Evolutionary conservation across 2,329 filamentous ascomycete species (phyloP), one percentile per base, ranked within the genome.

Genomic region (Nothomitra cinnamomea): DNA sequence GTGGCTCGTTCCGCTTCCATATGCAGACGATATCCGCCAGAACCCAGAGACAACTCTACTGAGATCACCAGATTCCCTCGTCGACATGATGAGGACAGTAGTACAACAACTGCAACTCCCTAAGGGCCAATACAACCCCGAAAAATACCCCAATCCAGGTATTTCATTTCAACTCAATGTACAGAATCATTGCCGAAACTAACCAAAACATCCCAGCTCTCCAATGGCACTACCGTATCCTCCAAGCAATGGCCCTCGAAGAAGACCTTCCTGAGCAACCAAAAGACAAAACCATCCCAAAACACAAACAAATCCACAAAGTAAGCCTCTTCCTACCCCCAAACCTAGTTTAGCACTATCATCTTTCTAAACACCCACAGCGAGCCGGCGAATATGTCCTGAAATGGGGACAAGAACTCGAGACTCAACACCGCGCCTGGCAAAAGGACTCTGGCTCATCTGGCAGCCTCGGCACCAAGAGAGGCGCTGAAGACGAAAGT

Each of bases 221-320:
- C 22, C 92, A 98, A 68, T 98, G 90, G 89, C 92, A 96, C 69
- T 98, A 96, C 72, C 83, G 80, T 57, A 94, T 98, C 47, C 71
- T 98, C 0, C 92, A 98, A 67, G 84, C 86, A 5, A 75, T 95
- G 55, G 92, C 92, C 0, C 73, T 98, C 0, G 89, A 95, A 36
- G 92, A 98, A 64, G 89, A 95, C 59, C 70, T 94, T 1, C 89
- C 89, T 0, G 82, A 85, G 19, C 69, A 75, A 47, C 72, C 77
- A 1, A 77, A 82, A 51, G 92, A 98, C 63, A 82, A 84, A 58
- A 96, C 92, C 0, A 65, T 86, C 13, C 92, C 92, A 1, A 87
- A 85, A 61, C 88, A 83, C 67, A 83, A 78, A 60, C 87, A 94
- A 59, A 96, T 98, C 54, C 79, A 88, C 65, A 96, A 94, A 63